Conservation (phyloP, 2,329 filamentous ascomycete genomes). For the Aspergillus sp. region DNA sequence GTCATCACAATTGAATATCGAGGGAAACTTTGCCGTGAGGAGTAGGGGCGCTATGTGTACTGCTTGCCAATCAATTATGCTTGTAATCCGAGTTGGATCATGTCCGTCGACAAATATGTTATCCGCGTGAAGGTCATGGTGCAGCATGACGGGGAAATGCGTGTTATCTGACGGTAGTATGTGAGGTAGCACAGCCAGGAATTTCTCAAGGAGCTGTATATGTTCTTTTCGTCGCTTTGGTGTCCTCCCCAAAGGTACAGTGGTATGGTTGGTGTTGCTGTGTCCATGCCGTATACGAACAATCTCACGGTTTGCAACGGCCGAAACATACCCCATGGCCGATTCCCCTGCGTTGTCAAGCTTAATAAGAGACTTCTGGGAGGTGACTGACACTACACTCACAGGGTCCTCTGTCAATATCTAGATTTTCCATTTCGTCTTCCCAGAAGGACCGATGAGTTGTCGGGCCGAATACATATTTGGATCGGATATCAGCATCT, state of each 20-base stretch:
- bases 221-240: constrained; percentile 12
- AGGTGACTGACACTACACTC: background rate
- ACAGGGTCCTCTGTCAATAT: constrained; percentile 22
- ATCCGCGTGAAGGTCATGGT: constrained; percentile 31
- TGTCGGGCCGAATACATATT: constrained; percentile 22
- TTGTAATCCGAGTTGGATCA: constrained; percentile 25
- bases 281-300: background rate
- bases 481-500: background rate
- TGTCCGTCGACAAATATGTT: constrained; percentile 39
- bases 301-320: constrained; percentile 24
- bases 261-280: too few species aligned
- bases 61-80: constrained; percentile 33
- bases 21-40: constrained; percentile 29
- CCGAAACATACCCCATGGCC: constrained; percentile 21
- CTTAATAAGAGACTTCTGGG: too few species aligned
- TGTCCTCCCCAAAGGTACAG: background rate
- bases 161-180: constrained; percentile 20
- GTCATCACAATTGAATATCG: constrained; percentile 26
- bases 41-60: constrained; percentile 29
- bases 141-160: constrained; percentile 18
- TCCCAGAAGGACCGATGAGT: constrained; percentile 20
- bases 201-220: constrained; percentile 24
- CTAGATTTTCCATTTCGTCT: constrained; percentile 13
- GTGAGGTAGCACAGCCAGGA: constrained; percentile 21
- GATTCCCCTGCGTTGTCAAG: constrained; percentile 14